These are phyloP conservation scores for Vaccinium darrowii DNA, from an alignment of 148 eudicot species.

Conservation along the genomic window DNA sequence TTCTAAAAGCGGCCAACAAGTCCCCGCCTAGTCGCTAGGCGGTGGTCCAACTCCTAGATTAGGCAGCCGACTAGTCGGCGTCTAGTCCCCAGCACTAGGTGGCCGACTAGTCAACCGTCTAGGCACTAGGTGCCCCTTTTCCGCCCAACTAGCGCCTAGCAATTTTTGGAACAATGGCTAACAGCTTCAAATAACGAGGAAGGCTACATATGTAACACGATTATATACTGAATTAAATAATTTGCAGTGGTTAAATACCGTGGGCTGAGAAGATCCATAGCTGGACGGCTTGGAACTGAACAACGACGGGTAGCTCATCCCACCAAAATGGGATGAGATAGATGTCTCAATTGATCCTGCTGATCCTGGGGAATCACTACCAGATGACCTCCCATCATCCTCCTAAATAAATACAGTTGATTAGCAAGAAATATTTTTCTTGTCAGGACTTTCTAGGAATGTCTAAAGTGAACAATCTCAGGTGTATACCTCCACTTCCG, in stretches of 20 bases:
- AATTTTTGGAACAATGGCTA: too few species aligned
- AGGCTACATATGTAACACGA: not conserved
- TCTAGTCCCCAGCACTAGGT: too few species aligned
- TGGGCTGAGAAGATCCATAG: conserved; percentile 62
- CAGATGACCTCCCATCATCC: conserved; percentile 84
- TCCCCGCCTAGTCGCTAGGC: too few species aligned
- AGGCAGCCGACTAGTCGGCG: too few species aligned
- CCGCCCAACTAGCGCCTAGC: too few species aligned
- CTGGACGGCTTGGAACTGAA: conserved; percentile 81
- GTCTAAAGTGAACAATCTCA: not conserved
- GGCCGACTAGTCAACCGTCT: too few species aligned
- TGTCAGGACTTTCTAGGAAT: not conserved
- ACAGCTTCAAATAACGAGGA: conserved; percentile 10
- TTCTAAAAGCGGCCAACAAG: too few species aligned
- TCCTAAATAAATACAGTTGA: conserved; percentile 40
- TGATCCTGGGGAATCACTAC: conserved; percentile 93
- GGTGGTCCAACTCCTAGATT: too few species aligned
- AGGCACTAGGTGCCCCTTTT: too few species aligned
- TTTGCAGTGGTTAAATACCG: conserved; percentile 37
- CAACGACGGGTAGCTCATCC: conserved; percentile 92
- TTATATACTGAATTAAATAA: not conserved
- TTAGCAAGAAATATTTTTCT: not conserved
- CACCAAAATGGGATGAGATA: conserved; percentile 97
- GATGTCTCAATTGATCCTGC: conserved; percentile 92
- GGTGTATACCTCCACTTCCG: conserved; percentile 69